Evolutionary conservation across 371 early-diverging fungal genomes (phyloP).

Genomic region (Mortierella sp.): DNA sequence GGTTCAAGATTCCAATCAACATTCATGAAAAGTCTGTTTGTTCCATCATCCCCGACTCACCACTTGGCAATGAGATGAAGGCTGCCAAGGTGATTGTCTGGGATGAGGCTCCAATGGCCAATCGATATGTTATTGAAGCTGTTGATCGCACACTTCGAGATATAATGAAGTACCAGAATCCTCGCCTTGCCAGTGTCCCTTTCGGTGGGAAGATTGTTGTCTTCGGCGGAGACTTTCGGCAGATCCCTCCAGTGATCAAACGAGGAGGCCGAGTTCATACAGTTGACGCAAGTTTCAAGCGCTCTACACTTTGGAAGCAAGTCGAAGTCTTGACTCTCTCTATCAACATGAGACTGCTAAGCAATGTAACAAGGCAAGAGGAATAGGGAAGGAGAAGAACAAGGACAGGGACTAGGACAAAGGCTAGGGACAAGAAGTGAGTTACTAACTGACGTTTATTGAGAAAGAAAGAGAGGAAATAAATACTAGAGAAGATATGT

Average conservation of each 20-base stretch:
- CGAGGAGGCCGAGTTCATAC: neutral
- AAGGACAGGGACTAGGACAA: too few relatives aligned
- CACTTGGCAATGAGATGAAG: slow-evolving; percentile 9
- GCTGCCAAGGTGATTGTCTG: slow-evolving; percentile 35
- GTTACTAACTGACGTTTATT: too few relatives aligned
- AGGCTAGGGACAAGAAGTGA: too few relatives aligned
- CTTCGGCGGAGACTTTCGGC: neutral
- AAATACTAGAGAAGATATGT: too few relatives aligned
- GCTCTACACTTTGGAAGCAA: neutral
- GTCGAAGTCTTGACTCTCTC: neutral
- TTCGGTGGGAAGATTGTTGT: neutral
- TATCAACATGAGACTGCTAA: neutral
- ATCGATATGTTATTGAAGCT: slow-evolving; percentile 27
- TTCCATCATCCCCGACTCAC: slow-evolving; percentile 7
- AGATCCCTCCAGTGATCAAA: neutral
- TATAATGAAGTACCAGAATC: slow-evolving; percentile 13
- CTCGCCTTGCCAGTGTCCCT: neutral
- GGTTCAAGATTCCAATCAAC: slow-evolving; percentile 29
- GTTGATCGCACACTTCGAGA: slow-evolving; percentile 28
- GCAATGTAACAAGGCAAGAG: too few relatives aligned
- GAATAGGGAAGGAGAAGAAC: too few relatives aligned
- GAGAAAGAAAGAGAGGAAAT: too few relatives aligned
- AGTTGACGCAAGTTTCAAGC: neutral
- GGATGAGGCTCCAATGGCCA: slow-evolving; percentile 49
- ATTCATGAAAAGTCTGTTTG: slow-evolving; percentile 17